Evolutionary conservation across 2,329 filamentous ascomycete species (phyloP).

Genomic region (Alternaria sp.): DNA sequence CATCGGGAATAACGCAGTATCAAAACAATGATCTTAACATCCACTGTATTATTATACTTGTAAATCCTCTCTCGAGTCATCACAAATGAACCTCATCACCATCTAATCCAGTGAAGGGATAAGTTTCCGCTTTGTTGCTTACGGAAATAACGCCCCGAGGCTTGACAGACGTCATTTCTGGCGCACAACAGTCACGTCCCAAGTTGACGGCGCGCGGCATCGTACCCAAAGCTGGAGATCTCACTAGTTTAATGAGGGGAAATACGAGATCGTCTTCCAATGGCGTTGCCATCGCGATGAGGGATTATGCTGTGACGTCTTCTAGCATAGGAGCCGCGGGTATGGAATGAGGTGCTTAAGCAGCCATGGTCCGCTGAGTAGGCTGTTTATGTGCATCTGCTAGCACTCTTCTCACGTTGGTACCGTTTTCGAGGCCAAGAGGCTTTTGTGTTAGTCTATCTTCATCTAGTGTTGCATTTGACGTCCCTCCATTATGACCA

Average conservation of each 20-base stretch:
- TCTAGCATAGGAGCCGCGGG: slow-evolving; percentile 10
- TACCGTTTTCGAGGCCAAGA: neutral
- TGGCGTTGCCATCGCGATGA: slow-evolving; percentile 3
- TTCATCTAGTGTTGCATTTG: neutral
- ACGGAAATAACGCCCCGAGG: slow-evolving; percentile 14
- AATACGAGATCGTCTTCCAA: slow-evolving; percentile 13
- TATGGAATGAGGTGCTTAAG: slow-evolving; percentile 12
- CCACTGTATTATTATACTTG: neutral
- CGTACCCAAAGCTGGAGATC: slow-evolving; percentile 9
- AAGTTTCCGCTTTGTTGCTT: neutral
- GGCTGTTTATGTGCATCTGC: neutral
- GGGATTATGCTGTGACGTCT: slow-evolving; percentile 23
- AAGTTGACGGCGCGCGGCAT: slow-evolving; percentile 18
- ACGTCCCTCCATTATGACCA: slow-evolving; percentile 9
- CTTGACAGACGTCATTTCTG: slow-evolving; percentile 25
- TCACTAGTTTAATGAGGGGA: slow-evolving; percentile 19
- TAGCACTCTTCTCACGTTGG: neutral
- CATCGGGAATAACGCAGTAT: slow-evolving; percentile 1
- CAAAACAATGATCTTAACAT: neutral
- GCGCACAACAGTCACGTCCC: slow-evolving; percentile 13
- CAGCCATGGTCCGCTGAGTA: slow-evolving; percentile 3
- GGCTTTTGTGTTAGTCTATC: neutral
- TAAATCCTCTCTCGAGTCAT: fast-evolving
- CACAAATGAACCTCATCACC: fast-evolving
- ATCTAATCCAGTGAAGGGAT: neutral